Evolutionary conservation across 345 rosid species (phyloP), one percentile per base, ranked within the genome.

Genomic region (Erucastrum elatum): DNA sequence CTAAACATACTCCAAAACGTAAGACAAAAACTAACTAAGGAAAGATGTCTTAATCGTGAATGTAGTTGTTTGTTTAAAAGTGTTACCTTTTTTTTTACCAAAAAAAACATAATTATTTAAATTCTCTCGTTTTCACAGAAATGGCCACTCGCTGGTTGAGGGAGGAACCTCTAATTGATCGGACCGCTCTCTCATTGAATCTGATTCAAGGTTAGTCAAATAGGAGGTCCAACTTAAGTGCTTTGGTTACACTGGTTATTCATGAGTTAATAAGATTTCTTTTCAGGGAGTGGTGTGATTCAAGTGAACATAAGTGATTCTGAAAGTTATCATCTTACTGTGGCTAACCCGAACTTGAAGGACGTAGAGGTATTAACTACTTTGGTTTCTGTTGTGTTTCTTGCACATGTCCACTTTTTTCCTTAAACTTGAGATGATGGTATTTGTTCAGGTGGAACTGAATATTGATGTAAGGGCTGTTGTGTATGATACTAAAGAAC

Each of bases 301-400:
- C 77, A 83, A 72, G 84, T 85, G 77, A 56, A 75, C 25, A 90
- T 94, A 75, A 79, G 17, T 56, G 53, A 51, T 60, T 82, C 97
- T 83, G 83, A 92, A 71, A 77, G 60, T 77, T 94, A 92, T 84
- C 86, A 84, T 74, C 66, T 94, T 64, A 88, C 91, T 64, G 76
- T 85, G 84, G 92, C 88, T 72, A 92, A 92, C 87, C 75, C 86
- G 77, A 87, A 91, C 83, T 70, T 85, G 0, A 88, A 82, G 73
- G 87, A 85, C n/a, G 81, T 87, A 33, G 75, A 85, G 92, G 98
- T 92, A 88, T 80, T 66, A 21, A 12, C 41, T 1, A 21, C 66
- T 65, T 72, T 4, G 8, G 41, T 33, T 62, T 49, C 3, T 33
- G 51, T 49, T 29, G 13, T 30, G 27, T 60, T 63, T 70, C 6